A percentile compares a stretch with the other conserved stretches of the same genome.
These are phyloP conservation scores for Hysterangium stoloniferum DNA, from an alignment of 768 basidiomycete species.

Conservation along the genomic window DNA sequence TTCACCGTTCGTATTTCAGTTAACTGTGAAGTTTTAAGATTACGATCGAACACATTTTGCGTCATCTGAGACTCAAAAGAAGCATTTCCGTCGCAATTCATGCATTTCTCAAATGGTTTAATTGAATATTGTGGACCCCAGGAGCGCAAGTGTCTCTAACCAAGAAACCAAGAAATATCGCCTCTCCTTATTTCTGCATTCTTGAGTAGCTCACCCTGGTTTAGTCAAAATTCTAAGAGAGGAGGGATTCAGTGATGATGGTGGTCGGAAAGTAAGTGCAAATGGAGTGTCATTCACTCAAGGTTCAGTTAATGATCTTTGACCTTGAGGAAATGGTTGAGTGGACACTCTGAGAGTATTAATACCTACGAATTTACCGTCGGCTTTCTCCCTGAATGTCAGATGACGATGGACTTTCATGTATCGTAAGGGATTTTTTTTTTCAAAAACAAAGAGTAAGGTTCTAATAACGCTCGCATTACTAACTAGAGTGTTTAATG, in stretches of 20 bases:
- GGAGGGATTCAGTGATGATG: slow-evolving; percentile 52
- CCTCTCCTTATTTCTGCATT: slow-evolving; percentile 77
- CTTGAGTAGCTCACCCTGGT: slow-evolving; percentile 68
- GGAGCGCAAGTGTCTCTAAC: slow-evolving; percentile 51
- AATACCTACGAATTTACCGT: too few relatives aligned
- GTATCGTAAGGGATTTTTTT: slow-evolving; percentile 34
- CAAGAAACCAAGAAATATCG: slow-evolving; percentile 61
- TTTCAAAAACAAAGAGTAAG: background rate
- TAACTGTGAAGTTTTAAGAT: too few relatives aligned
- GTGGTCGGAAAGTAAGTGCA: slow-evolving; percentile 49
- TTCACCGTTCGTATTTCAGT: too few relatives aligned
- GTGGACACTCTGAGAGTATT: too few relatives aligned
- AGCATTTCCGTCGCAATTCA: slow-evolving; percentile 45
- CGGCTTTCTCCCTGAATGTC: too few relatives aligned
- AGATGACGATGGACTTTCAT: slow-evolving; percentile 71
- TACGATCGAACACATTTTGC: slow-evolving; percentile 72
- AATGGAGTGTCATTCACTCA: slow-evolving; percentile 77
- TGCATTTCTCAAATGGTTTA: background rate
- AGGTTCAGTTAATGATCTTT: too few relatives aligned
- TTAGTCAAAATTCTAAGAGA: slow-evolving; percentile 59
- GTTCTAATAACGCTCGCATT: background rate
- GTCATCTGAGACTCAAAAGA: slow-evolving; percentile 47
- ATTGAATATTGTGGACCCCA: too few relatives aligned
- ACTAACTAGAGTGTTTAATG: slow-evolving; percentile 69
- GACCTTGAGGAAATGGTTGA: too few relatives aligned